These are phyloP conservation scores for Apocynum venetum DNA, from an alignment of 257 asterid genomes.

Conservation along the genomic window DNA sequence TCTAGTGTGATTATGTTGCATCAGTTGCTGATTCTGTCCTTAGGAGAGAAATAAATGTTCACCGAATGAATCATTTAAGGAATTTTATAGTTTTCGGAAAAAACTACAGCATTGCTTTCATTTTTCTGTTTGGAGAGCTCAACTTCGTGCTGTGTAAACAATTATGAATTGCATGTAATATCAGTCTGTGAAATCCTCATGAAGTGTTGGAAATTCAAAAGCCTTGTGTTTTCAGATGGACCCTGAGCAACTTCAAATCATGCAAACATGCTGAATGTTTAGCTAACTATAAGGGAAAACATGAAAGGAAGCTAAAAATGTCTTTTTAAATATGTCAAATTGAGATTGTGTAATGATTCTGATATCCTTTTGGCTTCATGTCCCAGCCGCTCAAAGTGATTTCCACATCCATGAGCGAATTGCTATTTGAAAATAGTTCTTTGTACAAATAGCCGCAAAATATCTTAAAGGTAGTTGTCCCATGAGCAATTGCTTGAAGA, in stretches of 20 bases:
- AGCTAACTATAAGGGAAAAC: background rate
- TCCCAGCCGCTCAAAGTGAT: background rate
- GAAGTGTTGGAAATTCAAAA: background rate
- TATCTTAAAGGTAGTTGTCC: background rate
- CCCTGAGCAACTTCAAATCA: background rate
- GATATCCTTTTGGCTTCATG: background rate
- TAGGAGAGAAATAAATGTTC: background rate
- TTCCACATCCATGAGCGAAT: background rate
- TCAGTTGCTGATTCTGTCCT: background rate
- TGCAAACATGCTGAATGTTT: background rate
- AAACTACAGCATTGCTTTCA: background rate
- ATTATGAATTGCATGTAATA: background rate
- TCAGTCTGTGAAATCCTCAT: background rate
- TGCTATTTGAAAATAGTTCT: background rate
- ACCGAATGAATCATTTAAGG: background rate
- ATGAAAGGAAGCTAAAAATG: background rate
- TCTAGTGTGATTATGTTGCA: background rate
- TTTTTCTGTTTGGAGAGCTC: background rate
- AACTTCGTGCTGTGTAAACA: background rate
- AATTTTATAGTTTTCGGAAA: background rate
- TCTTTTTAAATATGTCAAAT: background rate
- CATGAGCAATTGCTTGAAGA: background rate
- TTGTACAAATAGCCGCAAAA: background rate
- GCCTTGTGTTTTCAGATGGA: background rate
- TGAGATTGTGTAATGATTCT: background rate